Evolutionary conservation across 1,284 basidiomycete genomes (phyloP).

Genomic region (Marasmius oreades): DNA sequence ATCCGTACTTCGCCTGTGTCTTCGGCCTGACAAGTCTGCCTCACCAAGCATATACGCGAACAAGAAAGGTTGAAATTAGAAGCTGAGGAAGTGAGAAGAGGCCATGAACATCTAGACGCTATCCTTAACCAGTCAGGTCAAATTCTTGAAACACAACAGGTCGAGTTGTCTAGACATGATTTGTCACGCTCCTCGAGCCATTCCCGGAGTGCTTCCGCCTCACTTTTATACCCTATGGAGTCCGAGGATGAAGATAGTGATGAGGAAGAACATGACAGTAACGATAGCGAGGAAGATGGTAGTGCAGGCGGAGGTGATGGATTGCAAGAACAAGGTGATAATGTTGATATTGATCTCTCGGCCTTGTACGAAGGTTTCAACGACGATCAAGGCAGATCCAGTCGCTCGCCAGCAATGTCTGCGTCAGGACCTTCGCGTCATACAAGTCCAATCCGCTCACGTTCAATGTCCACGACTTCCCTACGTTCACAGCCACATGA

Average conservation of each 20-base stretch:
- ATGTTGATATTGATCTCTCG: conserved; percentile 19
- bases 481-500: no score
- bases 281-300: conserved; percentile 16
- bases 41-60: conserved; percentile 65
- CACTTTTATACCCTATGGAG: conserved; percentile 18
- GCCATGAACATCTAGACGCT: conserved; percentile 83
- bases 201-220: conserved; percentile 41
- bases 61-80: conserved; percentile 52
- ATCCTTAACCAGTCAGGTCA: conserved; percentile 89
- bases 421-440: not conserved
- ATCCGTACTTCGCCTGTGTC: not conserved
- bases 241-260: conserved; percentile 28
- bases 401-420: not conserved
- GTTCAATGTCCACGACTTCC: no score
- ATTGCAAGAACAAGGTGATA: conserved; percentile 17
- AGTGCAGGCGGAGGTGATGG: conserved; percentile 16
- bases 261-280: conserved; percentile 21
- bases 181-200: conserved; percentile 43
- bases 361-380: conserved; percentile 19
- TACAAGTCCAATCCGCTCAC: no score
- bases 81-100: conserved; percentile 41
- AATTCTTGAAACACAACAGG: conserved; percentile 81
- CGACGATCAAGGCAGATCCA: not conserved
- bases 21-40: not conserved
- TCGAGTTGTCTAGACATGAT: conserved; percentile 54